A percentile compares a stretch with the other conserved stretches of the same genome.
Conservation (phyloP, 139 green algal species). For the Micromonas commoda region DNA sequence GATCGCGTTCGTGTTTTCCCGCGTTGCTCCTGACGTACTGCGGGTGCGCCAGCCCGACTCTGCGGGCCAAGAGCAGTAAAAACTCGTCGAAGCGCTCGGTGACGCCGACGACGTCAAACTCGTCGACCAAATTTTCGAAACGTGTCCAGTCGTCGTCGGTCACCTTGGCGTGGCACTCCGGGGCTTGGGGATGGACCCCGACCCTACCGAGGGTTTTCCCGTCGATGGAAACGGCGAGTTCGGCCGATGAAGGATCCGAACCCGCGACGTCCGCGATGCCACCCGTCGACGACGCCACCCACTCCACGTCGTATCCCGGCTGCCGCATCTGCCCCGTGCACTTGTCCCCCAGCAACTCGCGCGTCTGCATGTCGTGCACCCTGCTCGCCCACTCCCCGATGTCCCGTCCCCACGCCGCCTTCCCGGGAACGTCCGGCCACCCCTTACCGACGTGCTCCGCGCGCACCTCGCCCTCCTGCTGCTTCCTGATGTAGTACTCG, state of each 20-base stretch:
- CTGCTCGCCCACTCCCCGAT: slow-evolving; percentile 12
- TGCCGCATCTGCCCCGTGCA: slow-evolving; percentile 19
- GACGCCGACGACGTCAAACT: slow-evolving; percentile 28
- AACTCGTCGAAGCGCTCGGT: slow-evolving; percentile 18
- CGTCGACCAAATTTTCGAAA: neutral
- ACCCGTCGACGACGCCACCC: neutral
- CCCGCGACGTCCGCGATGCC: no score
- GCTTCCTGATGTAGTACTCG: slow-evolving; percentile 30
- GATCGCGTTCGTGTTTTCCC: neutral
- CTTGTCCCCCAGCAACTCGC: slow-evolving; percentile 17
- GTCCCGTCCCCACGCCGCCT: neutral
- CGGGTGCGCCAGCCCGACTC: neutral
- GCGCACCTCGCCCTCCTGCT: neutral
- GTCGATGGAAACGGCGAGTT: no score
- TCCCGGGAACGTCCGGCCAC: neutral
- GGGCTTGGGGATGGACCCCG: neutral
- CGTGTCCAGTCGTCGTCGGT: slow-evolving; percentile 11
- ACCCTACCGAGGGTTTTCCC: neutral
- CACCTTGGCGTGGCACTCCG: neutral
- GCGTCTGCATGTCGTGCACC: slow-evolving; percentile 15
- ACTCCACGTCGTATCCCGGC: neutral
- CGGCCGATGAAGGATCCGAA: no score
- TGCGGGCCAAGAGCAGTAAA: neutral
- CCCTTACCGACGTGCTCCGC: no score
- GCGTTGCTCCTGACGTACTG: slow-evolving; percentile 8